Evolutionary conservation across 306 rosid species (phyloP), one percentile per base, ranked within the genome.

Genomic region (Datisca glomerata): DNA sequence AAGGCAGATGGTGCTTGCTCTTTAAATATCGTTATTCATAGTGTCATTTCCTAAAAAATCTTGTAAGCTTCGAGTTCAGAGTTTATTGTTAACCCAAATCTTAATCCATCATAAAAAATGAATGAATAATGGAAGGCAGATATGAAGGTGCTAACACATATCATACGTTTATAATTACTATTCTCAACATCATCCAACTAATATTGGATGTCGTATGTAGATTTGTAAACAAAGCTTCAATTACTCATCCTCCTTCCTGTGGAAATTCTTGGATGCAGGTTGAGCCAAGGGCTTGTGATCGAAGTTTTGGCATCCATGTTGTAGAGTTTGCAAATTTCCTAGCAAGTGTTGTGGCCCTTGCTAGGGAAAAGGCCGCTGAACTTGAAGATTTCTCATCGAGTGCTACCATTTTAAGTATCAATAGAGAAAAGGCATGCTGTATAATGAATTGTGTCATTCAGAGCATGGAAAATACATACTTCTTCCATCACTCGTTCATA

Each of bases 251-350:
- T 45, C 51, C 27, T 51, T 53, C 43, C 5, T 24, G 28, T 45
- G 43, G n/a, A 59, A 28, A 28, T 28, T 28, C 1, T 12, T 2
- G 7, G 2, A 28, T 66, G 43, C 76, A 89, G 98, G 98, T 89
- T 6, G 95, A 89, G 63, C 86, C 91, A 50, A 86, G 98, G 59
- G 84, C 98, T 55, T 89, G 95, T 59, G 98, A 89, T 71, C 95
- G 84, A 78, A 84, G 98, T 73, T 89, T 89, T 18, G 95, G 98
- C 19, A 89, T 89, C 60, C 98, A 89, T 51, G 98, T 89, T 41
- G 93, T 95, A 20, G 97, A 89, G 60, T 89, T 89, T 50, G 97
- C 97, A 41, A 89, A 83, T 54, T 89, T 84, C 60, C 97, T 95
- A 46, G 89, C 65, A 59, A 77, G 84, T 29, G 98, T 89, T 20